Percentiles rank a stretch among this genome's conserved stretches.
phyloP scores from a whole-genome alignment of 192 early-diverging fungal species.

The Rhizophagus sp. region DNA sequence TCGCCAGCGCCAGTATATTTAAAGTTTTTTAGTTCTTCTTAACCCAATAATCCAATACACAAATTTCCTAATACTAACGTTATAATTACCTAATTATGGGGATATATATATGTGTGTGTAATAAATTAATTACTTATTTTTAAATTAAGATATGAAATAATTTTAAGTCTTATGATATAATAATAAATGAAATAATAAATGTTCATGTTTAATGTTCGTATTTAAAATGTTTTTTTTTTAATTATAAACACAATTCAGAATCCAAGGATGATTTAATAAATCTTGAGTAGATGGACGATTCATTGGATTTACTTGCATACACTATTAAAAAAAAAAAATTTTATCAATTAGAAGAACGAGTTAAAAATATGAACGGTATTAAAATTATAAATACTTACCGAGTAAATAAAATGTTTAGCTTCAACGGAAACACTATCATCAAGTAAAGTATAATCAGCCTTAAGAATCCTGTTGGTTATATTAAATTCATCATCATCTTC shows the following conservation, averaged over 20 bases:
- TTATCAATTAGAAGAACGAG: not conserved
- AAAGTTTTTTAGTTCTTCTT: too few species aligned
- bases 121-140: too few species aligned
- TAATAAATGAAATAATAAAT: too few species aligned
- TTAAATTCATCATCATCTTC: constrained; percentile 39
- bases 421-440: not conserved
- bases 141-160: too few species aligned
- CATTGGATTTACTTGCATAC: not conserved
- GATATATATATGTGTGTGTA: too few species aligned
- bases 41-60: too few species aligned
- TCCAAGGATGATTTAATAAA: not conserved
- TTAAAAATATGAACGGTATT: not conserved
- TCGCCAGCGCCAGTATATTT: too few species aligned
- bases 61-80: too few species aligned
- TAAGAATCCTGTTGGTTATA: not conserved
- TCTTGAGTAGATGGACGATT: not conserved
- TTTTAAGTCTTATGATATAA: too few species aligned
- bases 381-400: not conserved
- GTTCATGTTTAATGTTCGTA: too few species aligned
- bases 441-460: not conserved
- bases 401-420: not conserved
- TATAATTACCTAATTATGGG: too few species aligned
- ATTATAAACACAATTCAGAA: not conserved
- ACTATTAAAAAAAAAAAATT: not conserved
- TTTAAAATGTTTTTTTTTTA: too few species aligned